These are phyloP conservation scores for Cornus kousa DNA, from an alignment of 148 eudicot species.

Conservation along the genomic window DNA sequence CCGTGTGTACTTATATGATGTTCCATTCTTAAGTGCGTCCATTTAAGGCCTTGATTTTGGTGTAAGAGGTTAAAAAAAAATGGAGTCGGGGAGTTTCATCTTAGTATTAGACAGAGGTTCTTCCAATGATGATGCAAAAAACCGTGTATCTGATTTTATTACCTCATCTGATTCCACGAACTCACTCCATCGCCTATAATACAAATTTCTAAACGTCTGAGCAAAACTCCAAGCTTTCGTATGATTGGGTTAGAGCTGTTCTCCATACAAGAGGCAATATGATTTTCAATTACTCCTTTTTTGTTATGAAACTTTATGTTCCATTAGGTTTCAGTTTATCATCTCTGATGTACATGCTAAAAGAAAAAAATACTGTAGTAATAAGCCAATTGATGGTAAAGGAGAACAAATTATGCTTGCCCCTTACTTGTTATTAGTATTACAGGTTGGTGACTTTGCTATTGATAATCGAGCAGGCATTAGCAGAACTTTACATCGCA, in stretches of 20 bases:
- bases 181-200: neutral
- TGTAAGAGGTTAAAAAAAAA: neutral
- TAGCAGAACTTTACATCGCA: conserved; percentile 87
- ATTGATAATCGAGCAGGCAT: conserved; percentile 93
- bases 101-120: neutral
- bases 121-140: neutral
- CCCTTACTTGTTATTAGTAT: conserved; percentile 8
- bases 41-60: neutral
- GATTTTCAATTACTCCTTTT: neutral
- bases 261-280: neutral
- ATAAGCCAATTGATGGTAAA: neutral
- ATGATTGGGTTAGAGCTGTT: conserved; percentile 14
- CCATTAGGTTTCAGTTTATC: neutral
- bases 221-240: neutral
- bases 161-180: neutral
- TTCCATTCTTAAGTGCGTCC: neutral
- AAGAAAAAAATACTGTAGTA: neutral
- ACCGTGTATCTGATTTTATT: neutral
- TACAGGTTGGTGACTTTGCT: conserved; percentile 97
- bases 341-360: neutral
- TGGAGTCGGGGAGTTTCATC: neutral
- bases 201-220: neutral
- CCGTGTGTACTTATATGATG: too few relatives aligned
- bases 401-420: neutral
- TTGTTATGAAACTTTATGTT: neutral